A percentile compares a stretch with the other conserved stretches of the same genome.
phyloP scores from a whole-genome alignment of 441 rosid species.

The Adansonia madagascariensis region DNA sequence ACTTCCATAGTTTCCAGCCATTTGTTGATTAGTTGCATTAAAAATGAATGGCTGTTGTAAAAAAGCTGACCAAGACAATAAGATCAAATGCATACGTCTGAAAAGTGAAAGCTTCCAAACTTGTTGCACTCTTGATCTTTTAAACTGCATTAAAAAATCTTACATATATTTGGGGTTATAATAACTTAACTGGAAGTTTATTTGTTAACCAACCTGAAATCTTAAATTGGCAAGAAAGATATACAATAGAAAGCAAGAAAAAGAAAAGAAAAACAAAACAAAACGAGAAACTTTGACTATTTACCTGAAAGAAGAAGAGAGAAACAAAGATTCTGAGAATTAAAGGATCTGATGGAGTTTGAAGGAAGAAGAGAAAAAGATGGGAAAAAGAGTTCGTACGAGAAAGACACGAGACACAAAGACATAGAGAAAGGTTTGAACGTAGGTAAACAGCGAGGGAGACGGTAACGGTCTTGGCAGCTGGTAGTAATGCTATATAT shows the following conservation, averaged over 20 bases:
- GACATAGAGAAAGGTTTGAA: not conserved
- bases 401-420: not conserved
- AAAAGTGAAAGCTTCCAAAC: not conserved
- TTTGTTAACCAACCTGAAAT: not conserved
- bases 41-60: not conserved
- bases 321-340: not conserved
- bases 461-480: constrained; percentile 26
- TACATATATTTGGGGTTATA: not conserved
- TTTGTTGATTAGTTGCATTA: not conserved
- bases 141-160: not conserved
- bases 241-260: not conserved
- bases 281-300: not conserved
- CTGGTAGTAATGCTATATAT: not conserved
- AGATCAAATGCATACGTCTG: not conserved
- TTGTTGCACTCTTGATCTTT: not conserved
- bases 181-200: not conserved
- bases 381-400: not conserved
- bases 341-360: constrained; percentile 5
- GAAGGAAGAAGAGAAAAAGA: constrained; percentile 3
- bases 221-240: not conserved
- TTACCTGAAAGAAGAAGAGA: constrained; percentile 10
- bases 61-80: not conserved
- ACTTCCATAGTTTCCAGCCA: not conserved
- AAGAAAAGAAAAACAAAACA: not conserved
- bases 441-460: constrained; percentile 24